Percentiles rank a stretch among this genome's conserved stretches.
phyloP scores from a whole-genome alignment of 345 rosid species.

The Populus ilicifolia region DNA sequence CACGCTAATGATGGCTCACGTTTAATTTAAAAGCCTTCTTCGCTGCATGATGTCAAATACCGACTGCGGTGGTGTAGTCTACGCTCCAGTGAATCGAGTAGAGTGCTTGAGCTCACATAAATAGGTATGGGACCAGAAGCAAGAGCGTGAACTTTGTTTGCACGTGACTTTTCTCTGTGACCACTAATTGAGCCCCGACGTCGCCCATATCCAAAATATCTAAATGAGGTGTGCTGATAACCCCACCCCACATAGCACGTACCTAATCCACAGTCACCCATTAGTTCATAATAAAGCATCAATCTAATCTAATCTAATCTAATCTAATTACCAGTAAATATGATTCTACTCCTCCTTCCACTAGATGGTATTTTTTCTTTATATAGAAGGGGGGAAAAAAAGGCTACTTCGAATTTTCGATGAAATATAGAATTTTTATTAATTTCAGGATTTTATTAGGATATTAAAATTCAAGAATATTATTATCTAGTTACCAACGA shows the following conservation, averaged over 20 bases:
- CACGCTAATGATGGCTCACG: too few species aligned
- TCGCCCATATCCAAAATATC: slow-evolving; percentile 15
- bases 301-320: background rate
- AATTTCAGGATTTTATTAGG: too few species aligned
- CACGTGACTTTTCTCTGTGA: slow-evolving; percentile 27
- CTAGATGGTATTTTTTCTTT: too few species aligned
- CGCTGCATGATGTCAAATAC: background rate
- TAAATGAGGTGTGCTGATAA: background rate
- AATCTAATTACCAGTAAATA: background rate
- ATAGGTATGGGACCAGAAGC: background rate
- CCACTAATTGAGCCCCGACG: slow-evolving; percentile 12
- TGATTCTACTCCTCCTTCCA: background rate
- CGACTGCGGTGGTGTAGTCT: background rate
- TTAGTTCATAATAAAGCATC: background rate
- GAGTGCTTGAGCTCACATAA: background rate
- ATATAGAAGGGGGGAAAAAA: too few species aligned
- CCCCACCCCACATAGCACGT: background rate
- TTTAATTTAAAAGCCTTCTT: background rate
- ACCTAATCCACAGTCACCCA: background rate
- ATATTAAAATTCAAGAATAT: too few species aligned
- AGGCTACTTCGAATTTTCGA: too few species aligned
- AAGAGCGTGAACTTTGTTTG: slow-evolving; percentile 17
- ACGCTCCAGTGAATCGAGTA: background rate
- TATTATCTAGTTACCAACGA: too few species aligned
- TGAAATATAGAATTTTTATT: too few species aligned